Evolutionary conservation across 2,329 filamentous ascomycete species (phyloP), one percentile per base, ranked within the genome.

Genomic region (Fusarium redolens): DNA sequence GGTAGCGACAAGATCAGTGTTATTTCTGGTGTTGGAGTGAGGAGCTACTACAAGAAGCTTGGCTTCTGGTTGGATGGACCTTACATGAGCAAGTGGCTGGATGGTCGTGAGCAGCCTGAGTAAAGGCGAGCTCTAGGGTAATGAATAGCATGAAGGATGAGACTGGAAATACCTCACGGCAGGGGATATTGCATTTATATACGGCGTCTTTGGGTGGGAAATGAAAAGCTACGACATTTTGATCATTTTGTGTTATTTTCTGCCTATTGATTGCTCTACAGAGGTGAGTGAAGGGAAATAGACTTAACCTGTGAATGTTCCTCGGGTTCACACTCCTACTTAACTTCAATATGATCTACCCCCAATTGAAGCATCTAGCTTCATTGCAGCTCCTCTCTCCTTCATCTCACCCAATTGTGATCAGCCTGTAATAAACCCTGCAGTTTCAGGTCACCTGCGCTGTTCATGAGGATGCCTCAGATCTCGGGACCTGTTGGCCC

Each of bases 11-110:
- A 99, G 87, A 94, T 99, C 62, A 96, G 94, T 79, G 95, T 99
- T 74, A 99, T 99, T 69, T 97, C 95, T n/a, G 96, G 96, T 35
- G 95, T 99, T 12, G 96, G 96, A 17, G 97, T 98, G 22, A 88
- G 96, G 79, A 97, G 94, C 79, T 99, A 99, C 81, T 99, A 99
- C 81, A 92, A 90, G 72, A 96, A 95, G 81, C 87, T 99, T 37
- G 96, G 96, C 3, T 99, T 98, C 84, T 94, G 90, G 87, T 87
- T 99, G 35, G 96, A 99, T 81, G 96, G 96, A 14, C 94, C 93
- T 15, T 97, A 97, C 73, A 94, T 91, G 87, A 90, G 88, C 81
- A 91, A 91, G 81, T 90, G 87, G 88, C 80, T 90, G 7, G 87
- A 90, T 70, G 88, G 86, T 11, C 78, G 80, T 17, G 72, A 78